Evolutionary conservation across 306 rosid species (phyloP).

Genomic region (Prunus campanulata): DNA sequence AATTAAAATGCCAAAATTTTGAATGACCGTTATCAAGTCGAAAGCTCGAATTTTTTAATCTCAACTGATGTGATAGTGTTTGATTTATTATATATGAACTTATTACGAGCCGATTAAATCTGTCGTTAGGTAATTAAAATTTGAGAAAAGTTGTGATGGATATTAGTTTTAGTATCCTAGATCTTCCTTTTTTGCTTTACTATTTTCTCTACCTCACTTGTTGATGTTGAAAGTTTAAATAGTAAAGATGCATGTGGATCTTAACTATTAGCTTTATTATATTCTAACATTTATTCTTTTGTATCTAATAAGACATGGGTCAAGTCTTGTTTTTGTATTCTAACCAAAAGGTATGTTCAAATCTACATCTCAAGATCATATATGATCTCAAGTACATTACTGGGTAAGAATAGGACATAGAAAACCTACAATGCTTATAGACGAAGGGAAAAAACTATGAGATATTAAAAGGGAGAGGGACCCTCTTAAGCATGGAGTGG

Average conservation of each 20-base stretch:
- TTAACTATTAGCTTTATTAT: not conserved
- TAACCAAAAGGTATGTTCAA: not conserved
- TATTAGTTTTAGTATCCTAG: no score
- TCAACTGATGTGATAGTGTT: no score
- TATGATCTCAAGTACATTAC: not conserved
- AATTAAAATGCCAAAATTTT: not conserved
- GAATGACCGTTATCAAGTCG: not conserved
- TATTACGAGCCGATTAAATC: no score
- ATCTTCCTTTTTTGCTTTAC: not conserved
- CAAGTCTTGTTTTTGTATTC: not conserved
- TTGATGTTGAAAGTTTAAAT: not conserved
- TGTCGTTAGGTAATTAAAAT: no score
- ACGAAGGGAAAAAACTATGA: not conserved
- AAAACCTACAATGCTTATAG: not conserved
- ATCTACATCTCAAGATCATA: not conserved
- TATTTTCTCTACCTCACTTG: not conserved
- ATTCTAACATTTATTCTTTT: not conserved
- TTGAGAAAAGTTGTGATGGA: no score
- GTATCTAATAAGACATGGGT: not conserved
- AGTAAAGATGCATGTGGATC: conserved; percentile 5
- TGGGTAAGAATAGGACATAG: no score
- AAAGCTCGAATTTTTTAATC: not conserved
- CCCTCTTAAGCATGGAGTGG: not conserved
- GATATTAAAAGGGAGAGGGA: not conserved
- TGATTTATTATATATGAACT: no score